Base-by-base conservation (phyloP, 768 basidiomycete species). In the Boletus vermiculosoides region DNA sequence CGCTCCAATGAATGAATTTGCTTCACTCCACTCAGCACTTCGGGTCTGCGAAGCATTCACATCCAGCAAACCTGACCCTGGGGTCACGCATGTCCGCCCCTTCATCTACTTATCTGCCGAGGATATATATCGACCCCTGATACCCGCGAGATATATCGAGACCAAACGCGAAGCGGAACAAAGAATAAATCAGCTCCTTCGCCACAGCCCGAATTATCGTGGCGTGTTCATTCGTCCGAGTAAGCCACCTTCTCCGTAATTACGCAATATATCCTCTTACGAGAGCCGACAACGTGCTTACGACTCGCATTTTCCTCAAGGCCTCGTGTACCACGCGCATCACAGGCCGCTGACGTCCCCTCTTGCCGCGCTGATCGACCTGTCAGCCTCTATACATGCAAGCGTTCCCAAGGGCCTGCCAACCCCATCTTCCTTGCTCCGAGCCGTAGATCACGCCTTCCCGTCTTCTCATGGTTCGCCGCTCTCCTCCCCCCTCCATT, bases 31-130 rank as follows among this genome's bases (percentile, higher is more conserved):
- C 45, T 56, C 60, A 88, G 92, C 87, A 28, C 71, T 91, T 52
- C 79, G 81, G 37, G 89, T 94, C 42, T 90, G 93, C 66, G 83
- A 90, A 66, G 83, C 90, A 7, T 91, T 90, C 67, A 62, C 89
- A 22, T 73, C 77, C 25, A 83, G 83, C 15, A 63, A 71, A 16
- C 68, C 76, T 42, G 66, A 67, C 52, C 65, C 68, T 63, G 61
- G 58, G 53, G 51, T 59, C 63, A 54, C 68, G 51, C 65, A 59
- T 57, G 58, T 63, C 55, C 81, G 86, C 52, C 82, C 87, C n/a
- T 98, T 99, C 73, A 81, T 98, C 40, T 98, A 91, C 74, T 79
- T 99, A 55, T 99, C 97, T 48, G 97, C 97, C 7, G 96, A 96
- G 67, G 71, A 72, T 22, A 83, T 96, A 46, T 94, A 86, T 74